Evolutionary conservation across 305 asterid genomes (phyloP).

Genomic region (Fraxinus paxiana): DNA sequence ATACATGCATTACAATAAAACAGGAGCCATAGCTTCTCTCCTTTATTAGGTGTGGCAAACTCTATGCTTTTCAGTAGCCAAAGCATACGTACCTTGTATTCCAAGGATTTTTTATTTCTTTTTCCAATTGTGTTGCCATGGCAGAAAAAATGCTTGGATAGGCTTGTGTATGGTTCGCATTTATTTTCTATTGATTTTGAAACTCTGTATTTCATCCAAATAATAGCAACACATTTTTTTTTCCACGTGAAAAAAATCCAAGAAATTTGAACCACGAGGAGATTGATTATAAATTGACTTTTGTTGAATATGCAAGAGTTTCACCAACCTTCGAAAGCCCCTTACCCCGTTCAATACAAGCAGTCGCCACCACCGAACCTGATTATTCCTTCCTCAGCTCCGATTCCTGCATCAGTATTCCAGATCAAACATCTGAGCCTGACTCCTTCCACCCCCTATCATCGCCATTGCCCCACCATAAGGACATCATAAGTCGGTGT

Average conservation of each 20-base stretch:
- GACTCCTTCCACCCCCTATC: neutral
- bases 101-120: neutral
- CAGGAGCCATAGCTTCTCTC: constrained; percentile 13
- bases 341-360: neutral
- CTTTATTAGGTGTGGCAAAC: neutral
- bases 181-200: neutral
- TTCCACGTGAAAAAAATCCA: neutral
- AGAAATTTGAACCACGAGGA: neutral
- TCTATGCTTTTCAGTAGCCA: neutral
- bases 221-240: neutral
- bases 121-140: neutral
- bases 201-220: neutral
- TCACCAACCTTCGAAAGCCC: neutral
- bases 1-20: constrained; percentile 18
- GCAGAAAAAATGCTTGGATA: neutral
- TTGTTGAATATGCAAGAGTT: neutral
- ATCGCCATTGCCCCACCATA: neutral
- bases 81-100: neutral
- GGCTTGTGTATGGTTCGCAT: neutral
- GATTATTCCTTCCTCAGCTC: too few species aligned
- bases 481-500: neutral
- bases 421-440: neutral
- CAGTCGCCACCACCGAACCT: too few species aligned
- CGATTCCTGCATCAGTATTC: too few species aligned
- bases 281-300: neutral